A percentile compares a stretch with the other conserved stretches of the same genome.
These are phyloP conservation scores for Apostasia shenzhenica DNA, from an alignment of 106 monocot species.

Conservation along the genomic window DNA sequence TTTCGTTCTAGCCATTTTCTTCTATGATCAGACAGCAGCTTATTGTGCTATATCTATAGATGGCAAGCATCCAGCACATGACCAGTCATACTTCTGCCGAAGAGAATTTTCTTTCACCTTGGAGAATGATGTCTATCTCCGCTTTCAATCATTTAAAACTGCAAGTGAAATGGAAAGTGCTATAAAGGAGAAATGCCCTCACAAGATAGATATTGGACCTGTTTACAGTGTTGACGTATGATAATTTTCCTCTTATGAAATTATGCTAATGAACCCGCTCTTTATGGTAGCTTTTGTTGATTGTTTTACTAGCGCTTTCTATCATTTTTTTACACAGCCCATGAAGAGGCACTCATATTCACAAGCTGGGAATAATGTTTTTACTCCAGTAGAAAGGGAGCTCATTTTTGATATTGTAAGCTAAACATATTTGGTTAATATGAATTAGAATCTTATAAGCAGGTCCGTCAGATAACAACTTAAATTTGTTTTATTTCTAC, in stretches of 20 bases:
- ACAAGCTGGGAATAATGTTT: constrained; percentile 60
- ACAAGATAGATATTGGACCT: constrained; percentile 90
- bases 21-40: background rate
- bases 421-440: constrained; percentile 1
- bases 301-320: background rate
- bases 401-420: constrained; percentile 99
- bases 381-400: constrained; percentile 78
- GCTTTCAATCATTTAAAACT: constrained; percentile 78
- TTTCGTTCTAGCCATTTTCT: background rate
- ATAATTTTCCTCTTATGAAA: constrained; percentile 1
- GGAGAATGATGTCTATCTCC: constrained; percentile 77
- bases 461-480: background rate
- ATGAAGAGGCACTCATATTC: constrained; percentile 78
- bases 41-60: constrained; percentile 28
- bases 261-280: background rate
- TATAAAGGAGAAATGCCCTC: constrained; percentile 78
- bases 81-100: constrained; percentile 62
- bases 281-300: background rate
- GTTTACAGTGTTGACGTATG: constrained; percentile 85
- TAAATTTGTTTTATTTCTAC: constrained; percentile 4
- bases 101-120: constrained; percentile 92
- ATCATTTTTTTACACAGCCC: constrained; percentile 37
- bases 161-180: constrained; percentile 71
- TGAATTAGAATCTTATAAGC: background rate
- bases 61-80: constrained; percentile 92